phyloP scores from a whole-genome alignment of 2,329 filamentous ascomycete genomes.

The Nannizzia gypsea region DNA sequence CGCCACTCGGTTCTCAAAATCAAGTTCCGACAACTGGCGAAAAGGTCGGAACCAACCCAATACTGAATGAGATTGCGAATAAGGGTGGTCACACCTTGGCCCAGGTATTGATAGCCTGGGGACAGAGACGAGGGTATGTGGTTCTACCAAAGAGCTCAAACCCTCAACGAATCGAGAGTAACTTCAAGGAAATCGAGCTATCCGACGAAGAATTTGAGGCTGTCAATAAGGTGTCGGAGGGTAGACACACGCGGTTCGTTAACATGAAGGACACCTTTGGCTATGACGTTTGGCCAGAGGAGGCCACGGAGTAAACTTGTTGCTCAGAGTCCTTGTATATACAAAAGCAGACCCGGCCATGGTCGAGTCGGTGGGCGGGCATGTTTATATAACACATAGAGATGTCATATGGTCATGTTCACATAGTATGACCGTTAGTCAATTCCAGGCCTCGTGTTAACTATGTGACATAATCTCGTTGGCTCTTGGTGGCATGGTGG shows the following conservation, averaged over 20 bases:
- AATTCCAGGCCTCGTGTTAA: no score
- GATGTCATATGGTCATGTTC: no score
- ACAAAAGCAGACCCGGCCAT: background rate
- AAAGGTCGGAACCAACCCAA: conserved; percentile 49
- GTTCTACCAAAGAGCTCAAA: conserved; percentile 61
- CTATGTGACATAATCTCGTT: no score
- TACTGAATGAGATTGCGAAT: conserved; percentile 47
- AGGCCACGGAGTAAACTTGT: conserved; percentile 22
- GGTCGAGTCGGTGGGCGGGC: background rate
- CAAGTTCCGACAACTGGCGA: conserved; percentile 58
- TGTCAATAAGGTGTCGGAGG: conserved; percentile 52
- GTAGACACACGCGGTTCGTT: conserved; percentile 58
- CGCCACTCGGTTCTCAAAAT: conserved; percentile 51
- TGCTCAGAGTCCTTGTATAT: no score
- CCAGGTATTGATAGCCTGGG: conserved; percentile 55
- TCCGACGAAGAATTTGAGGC: conserved; percentile 46
- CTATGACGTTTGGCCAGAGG: conserved; percentile 57
- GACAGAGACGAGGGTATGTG: conserved; percentile 52
- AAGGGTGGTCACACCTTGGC: conserved; percentile 48
- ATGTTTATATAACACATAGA: background rate
- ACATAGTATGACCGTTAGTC: no score
- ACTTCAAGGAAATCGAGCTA: conserved; percentile 52
- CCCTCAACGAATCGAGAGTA: conserved; percentile 54
- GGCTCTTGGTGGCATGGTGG: no score
- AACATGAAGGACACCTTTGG: conserved; percentile 77